phyloP scores from a whole-genome alignment of 2,329 filamentous ascomycete genomes.

The Hortaea werneckii region DNA sequence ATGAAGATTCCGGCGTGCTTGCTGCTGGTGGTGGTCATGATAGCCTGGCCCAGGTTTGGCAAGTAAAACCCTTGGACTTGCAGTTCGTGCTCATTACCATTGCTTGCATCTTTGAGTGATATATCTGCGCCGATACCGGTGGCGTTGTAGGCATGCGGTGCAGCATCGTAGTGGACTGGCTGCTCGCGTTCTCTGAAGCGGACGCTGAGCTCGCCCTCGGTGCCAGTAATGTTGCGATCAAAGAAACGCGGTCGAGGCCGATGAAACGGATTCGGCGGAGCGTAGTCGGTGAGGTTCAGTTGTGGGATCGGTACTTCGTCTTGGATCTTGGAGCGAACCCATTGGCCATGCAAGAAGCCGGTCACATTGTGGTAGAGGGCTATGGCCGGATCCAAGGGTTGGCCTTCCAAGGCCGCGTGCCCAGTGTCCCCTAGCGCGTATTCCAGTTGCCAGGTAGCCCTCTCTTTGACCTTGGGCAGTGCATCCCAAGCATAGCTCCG shows the following conservation, averaged over 20 bases:
- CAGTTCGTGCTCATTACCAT: slow-evolving; percentile 65
- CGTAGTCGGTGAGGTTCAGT: slow-evolving; percentile 45
- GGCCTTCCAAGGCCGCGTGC: slow-evolving; percentile 16
- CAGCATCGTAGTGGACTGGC: slow-evolving; percentile 21
- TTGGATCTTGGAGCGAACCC: slow-evolving; percentile 52
- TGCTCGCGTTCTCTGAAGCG: slow-evolving; percentile 49
- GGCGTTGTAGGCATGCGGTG: slow-evolving; percentile 39
- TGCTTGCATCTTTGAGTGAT: slow-evolving; percentile 60
- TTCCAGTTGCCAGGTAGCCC: slow-evolving; percentile 48
- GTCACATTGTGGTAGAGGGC: slow-evolving; percentile 70
- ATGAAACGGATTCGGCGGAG: slow-evolving; percentile 39
- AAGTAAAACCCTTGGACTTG: slow-evolving; percentile 78
- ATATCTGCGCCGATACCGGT: slow-evolving; percentile 62
- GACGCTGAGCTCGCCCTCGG: slow-evolving; percentile 58
- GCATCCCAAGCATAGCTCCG: slow-evolving; percentile 74
- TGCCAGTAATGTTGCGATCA: slow-evolving; percentile 71
- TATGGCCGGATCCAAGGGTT: slow-evolving; percentile 22
- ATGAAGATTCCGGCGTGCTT: slow-evolving; percentile 87
- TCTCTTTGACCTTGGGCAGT: slow-evolving; percentile 54
- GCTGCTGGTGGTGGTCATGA: slow-evolving; percentile 83
- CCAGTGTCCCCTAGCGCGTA: slow-evolving; percentile 29
- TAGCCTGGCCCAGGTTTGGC: slow-evolving; percentile 63
- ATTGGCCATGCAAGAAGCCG: slow-evolving; percentile 65
- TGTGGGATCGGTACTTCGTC: slow-evolving; percentile 33
- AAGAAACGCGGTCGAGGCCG: slow-evolving; percentile 43